phyloP scores from a whole-genome alignment of 306 rosid species.

The Heteromeles arbutifolia region DNA sequence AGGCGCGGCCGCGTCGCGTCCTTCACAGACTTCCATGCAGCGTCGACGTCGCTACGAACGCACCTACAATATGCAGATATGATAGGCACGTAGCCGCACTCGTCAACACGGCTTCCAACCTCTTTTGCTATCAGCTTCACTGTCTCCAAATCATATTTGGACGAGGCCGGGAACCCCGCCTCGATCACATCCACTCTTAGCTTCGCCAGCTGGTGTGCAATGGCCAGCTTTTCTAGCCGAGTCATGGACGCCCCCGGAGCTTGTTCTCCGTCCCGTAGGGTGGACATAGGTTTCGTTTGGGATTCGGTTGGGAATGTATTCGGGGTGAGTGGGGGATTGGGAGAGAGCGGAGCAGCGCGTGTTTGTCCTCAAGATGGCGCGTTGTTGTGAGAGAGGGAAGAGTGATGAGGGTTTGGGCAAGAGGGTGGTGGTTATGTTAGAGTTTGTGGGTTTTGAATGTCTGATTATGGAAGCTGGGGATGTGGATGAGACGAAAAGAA shows the following conservation, averaged over 20 bases:
- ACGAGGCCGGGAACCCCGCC: conserved; percentile 70
- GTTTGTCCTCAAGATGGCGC: too few species aligned
- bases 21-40: conserved; percentile 74
- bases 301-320: conserved; percentile 55
- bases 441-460: too few species aligned
- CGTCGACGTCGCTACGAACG: conserved; percentile 44
- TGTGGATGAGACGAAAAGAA: too few species aligned
- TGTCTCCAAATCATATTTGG: conserved; percentile 57
- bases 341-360: too few species aligned
- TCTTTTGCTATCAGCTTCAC: conserved; percentile 45
- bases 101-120: conserved; percentile 49
- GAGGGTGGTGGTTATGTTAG: too few species aligned
- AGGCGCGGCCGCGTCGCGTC: conserved; percentile 55
- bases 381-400: too few species aligned
- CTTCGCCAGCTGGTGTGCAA: conserved; percentile 57
- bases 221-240: conserved; percentile 53
- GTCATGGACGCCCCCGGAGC: conserved; percentile 74
- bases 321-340: conserved; percentile 34
- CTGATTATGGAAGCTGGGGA: too few species aligned
- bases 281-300: conserved; percentile 54
- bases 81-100: conserved; percentile 49
- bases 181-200: conserved; percentile 73
- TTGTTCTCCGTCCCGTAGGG: conserved; percentile 85
- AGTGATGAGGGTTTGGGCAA: too few species aligned
- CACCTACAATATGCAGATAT: conserved; percentile 63